A percentile compares a stretch with the other conserved stretches of the same genome.
These are phyloP conservation scores for Linnemannia schmuckeri DNA, from an alignment of 192 early-diverging fungal genomes.

Conservation along the genomic window DNA sequence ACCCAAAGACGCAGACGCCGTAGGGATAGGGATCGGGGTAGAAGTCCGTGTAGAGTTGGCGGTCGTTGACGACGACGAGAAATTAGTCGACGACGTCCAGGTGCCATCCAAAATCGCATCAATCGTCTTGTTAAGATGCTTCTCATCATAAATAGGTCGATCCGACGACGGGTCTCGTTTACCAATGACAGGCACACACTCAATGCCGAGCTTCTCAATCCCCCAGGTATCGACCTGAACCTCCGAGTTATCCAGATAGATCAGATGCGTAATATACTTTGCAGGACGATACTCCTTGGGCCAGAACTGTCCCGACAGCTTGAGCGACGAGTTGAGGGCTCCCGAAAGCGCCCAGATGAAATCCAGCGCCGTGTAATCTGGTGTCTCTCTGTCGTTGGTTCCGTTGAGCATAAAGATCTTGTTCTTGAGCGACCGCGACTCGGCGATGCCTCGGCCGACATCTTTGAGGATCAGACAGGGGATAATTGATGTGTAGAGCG, in stretches of 20 bases:
- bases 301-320: conserved; percentile 46
- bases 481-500: conserved; percentile 80
- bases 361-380: conserved; percentile 77
- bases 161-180: conserved; percentile 30
- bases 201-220: conserved; percentile 62
- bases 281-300: conserved; percentile 47
- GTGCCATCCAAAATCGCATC: conserved; percentile 48
- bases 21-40: conserved; percentile 10
- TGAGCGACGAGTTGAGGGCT: conserved; percentile 70
- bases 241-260: conserved; percentile 65
- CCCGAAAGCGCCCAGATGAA: conserved; percentile 77
- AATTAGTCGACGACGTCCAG: conserved; percentile 14
- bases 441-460: conserved; percentile 71
- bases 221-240: conserved; percentile 61
- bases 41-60: conserved; percentile 39
- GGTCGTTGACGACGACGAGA: conserved; percentile 22
- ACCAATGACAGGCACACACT: conserved; percentile 53
- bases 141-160: conserved; percentile 54
- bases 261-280: conserved; percentile 64
- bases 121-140: conserved; percentile 19
- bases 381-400: conserved; percentile 75
- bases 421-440: conserved; percentile 62
- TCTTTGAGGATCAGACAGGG: conserved; percentile 80
- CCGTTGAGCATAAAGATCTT: conserved; percentile 83
- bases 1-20: not conserved